Percentiles rank a stretch among this genome's conserved stretches.
Evolutionary conservation across 2,329 filamentous ascomycete genomes (phyloP).

Genomic region (Diaporthe sp.): DNA sequence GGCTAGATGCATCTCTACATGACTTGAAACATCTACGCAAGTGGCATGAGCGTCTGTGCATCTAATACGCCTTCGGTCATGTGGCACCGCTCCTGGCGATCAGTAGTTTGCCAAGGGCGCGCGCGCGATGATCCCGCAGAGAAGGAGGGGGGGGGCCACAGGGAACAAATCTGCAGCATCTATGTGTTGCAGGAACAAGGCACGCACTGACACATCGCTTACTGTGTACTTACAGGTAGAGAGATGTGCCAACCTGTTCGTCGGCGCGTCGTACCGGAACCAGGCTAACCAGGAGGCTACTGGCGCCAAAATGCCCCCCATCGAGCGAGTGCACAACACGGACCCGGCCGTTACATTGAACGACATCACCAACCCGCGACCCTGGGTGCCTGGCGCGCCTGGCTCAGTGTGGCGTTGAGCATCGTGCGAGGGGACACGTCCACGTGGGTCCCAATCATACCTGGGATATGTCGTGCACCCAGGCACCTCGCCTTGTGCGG

Average conservation of each 20-base stretch:
- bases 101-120: conserved; percentile 23
- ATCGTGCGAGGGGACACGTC: not conserved
- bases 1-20: not conserved
- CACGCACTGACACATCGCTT: conserved; percentile 13
- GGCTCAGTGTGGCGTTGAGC: not conserved
- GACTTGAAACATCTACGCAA: conserved; percentile 1
- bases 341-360: conserved; percentile 15
- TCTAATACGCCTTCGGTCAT: not conserved
- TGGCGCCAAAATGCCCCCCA: not conserved
- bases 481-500: conserved; percentile 14
- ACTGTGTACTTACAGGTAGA: no score
- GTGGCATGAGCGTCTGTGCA: conserved; percentile 23
- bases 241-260: not conserved
- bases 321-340: not conserved
- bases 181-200: not conserved
- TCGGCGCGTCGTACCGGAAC: not conserved
- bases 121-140: conserved; percentile 11
- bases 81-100: not conserved
- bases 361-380: not conserved
- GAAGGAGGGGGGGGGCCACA: not conserved
- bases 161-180: not conserved
- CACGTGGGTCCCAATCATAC: not conserved
- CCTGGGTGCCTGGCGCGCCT: no score
- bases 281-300: not conserved
- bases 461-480: not conserved